A percentile compares a stretch with the other conserved stretches of the same genome.
Conservation (phyloP, 73 alveolate species). For the Paramecium sonneborni region DNA sequence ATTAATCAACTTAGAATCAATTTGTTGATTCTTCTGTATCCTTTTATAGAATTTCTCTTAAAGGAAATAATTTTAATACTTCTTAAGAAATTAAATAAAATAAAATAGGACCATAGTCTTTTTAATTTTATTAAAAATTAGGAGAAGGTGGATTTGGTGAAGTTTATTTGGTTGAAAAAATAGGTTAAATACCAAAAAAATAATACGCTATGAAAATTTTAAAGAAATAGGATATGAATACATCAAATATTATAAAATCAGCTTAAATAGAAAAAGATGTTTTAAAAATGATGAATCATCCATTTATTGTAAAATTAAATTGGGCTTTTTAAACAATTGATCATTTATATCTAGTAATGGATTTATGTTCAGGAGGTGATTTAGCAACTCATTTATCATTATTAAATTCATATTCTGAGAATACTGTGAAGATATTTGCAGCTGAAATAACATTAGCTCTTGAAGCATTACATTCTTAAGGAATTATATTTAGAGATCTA, state of each 20-base stretch:
- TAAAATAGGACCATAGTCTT: conserved; percentile 76
- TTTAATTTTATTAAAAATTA: conserved; percentile 71
- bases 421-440: conserved; percentile 83
- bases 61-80: background rate
- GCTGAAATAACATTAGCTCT: conserved; percentile 93
- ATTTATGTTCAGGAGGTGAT: conserved; percentile 95
- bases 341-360: conserved; percentile 86
- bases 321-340: conserved; percentile 92
- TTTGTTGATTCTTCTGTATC: background rate
- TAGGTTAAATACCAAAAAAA: conserved; percentile 47
- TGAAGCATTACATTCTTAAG: conserved; percentile 89
- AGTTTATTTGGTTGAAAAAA: conserved; percentile 82
- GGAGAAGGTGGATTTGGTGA: conserved; percentile 94
- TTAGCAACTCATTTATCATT: conserved; percentile 20
- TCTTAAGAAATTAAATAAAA: background rate
- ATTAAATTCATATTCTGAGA: conserved; percentile 79
- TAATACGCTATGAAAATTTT: conserved; percentile 90
- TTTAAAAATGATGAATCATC: conserved; percentile 87
- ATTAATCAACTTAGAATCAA: conserved; percentile 36
- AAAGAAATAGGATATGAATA: conserved; percentile 83
- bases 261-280: conserved; percentile 94
- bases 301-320: conserved; percentile 92
- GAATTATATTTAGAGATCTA: conserved; percentile 93
- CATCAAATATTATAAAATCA: conserved; percentile 84
- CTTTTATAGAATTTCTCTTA: background rate